These are phyloP conservation scores for Asterella californica DNA, from an alignment of 225 moss, liverwort and hornwort genomes.

Conservation along the genomic window DNA sequence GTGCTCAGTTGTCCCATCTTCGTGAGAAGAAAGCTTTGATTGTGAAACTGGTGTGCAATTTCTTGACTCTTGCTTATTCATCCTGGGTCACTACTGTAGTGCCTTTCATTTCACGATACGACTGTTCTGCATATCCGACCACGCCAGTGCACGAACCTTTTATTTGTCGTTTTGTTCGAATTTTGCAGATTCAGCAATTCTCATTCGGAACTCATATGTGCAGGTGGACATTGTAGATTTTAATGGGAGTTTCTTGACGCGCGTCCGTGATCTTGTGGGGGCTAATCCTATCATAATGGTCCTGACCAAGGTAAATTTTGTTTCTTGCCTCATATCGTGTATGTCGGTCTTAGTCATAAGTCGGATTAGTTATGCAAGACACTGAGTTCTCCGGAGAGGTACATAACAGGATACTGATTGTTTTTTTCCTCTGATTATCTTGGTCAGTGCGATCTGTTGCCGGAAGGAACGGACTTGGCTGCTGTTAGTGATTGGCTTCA, in stretches of 20 bases:
- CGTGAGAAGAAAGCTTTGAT: slow-evolving; percentile 78
- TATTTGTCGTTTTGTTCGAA: not conserved
- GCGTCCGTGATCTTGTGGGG: slow-evolving; percentile 96
- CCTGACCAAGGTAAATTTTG: slow-evolving; percentile 71
- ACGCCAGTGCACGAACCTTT: not conserved
- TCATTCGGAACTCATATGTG: not conserved
- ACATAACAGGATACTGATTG: not conserved
- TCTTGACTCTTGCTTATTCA: not conserved
- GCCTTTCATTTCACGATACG: not conserved
- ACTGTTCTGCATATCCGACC: not conserved
- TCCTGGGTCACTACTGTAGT: not conserved
- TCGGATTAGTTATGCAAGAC: not conserved
- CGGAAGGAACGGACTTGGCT: slow-evolving; percentile 74
- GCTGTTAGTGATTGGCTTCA: slow-evolving; percentile 90
- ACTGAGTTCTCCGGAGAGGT: not conserved
- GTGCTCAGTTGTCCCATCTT: slow-evolving; percentile 82
- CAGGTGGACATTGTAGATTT: slow-evolving; percentile 98
- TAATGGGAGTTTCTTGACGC: slow-evolving; percentile 93
- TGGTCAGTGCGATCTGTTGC: slow-evolving; percentile 79
- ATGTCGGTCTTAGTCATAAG: not conserved
- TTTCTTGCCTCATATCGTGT: not conserved
- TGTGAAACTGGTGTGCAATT: slow-evolving; percentile 70
- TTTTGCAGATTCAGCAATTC: not conserved
- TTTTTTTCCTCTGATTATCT: not conserved
- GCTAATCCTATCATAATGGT: slow-evolving; percentile 91